Base-by-base conservation (phyloP, 805 yeast genomes). In the Cyberlindnera nakhonratchasimensis region DNA sequence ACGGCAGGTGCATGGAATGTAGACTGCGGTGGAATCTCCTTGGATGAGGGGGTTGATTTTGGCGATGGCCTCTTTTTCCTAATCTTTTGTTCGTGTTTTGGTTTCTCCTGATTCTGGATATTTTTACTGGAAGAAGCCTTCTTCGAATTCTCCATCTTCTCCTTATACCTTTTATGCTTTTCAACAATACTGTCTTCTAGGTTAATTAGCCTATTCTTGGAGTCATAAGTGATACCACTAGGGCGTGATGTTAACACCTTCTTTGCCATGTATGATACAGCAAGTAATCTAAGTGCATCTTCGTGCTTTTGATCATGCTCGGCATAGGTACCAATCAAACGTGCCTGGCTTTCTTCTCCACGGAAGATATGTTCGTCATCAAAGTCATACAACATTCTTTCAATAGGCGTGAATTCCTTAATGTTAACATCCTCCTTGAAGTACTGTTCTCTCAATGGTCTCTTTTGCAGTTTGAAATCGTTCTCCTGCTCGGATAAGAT, bases 401-500 rank as follows among this genome's bases (percentile, higher is more conserved):
- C 72, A 14, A 84, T 65, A 5, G 82, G 74, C 22, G 68, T 63
- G 53, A 79, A 82, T 47, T 81, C 89, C 45, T 75, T 77, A 49
- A 79, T 64, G 18, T 69, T 61, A 12, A 82, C 77, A 62, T 84
- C 93, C 54, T 85, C 91, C 34, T 67, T 62, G 55, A 82, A 83
- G 40, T 73, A 74, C 42, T 78, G 74, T 2, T 58, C 53, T 58
- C 91, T 69, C 7, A 56, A 48, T 13, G 84, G 83, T 38, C 68
- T 41, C 12, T 48, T 43, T 2, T 50, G 50, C 26, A 50, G 48
- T n/a, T 36, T 34, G 18, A 30, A 19, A 19, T 37, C 39, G 35
- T 46, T 41, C 29, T 56, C 22, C 40, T 26, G 29, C 9, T 46
- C 32, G 1, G 28, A 12, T 11, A 31, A 38, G n/a, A 69, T 43